A percentile compares a stretch with the other conserved stretches of the same genome.
phyloP scores from a whole-genome alignment of 169 alveolate species.

The Plasmodium ovale region DNA sequence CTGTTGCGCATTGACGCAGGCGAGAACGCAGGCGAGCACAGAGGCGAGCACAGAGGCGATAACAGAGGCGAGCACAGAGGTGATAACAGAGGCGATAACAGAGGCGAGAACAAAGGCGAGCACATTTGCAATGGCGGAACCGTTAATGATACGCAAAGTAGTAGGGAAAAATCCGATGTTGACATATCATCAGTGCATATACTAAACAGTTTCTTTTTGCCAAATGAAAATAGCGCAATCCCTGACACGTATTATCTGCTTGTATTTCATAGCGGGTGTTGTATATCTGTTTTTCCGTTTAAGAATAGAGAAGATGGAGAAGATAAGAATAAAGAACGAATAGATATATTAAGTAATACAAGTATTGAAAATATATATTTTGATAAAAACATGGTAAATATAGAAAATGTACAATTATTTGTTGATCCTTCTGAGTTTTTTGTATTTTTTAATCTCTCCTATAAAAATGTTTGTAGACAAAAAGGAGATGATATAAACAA shows the following conservation, averaged over 20 bases:
- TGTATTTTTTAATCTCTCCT: constrained; percentile 59
- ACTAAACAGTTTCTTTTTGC: constrained; percentile 15
- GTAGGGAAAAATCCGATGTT: neutral
- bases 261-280: constrained; percentile 49
- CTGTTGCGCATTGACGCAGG: neutral
- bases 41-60: neutral
- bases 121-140: neutral
- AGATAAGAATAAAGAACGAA: constrained; percentile 2
- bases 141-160: neutral
- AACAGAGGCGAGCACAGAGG: neutral
- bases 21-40: neutral
- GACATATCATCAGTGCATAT: constrained; percentile 51
- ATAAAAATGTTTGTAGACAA: neutral
- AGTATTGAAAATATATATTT: constrained; percentile 55
- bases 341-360: constrained; percentile 24
- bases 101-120: neutral
- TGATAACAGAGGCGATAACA: neutral
- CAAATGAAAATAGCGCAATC: neutral
- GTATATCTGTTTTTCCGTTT: constrained; percentile 63
- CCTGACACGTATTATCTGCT: constrained; percentile 21
- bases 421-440: constrained; percentile 75
- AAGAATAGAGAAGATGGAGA: neutral
- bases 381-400: neutral
- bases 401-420: constrained; percentile 50
- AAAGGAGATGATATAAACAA: neutral